Evolutionary conservation across 2,329 filamentous ascomycete genomes (phyloP).

Genomic region (Nectriaceae sp.): DNA sequence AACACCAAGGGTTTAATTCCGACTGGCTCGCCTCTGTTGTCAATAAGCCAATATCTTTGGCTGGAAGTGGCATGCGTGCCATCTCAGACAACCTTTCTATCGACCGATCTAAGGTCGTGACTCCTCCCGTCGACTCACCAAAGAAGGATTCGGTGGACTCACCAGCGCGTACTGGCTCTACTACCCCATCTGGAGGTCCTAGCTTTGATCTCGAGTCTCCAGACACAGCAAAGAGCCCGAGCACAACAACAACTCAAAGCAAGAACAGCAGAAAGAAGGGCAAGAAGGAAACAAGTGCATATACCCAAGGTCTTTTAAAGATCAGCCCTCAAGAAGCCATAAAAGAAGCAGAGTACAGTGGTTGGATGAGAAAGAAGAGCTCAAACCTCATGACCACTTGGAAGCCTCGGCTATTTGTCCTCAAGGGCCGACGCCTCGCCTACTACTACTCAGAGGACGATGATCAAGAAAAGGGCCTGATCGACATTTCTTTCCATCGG

Average conservation of each 20-base stretch:
- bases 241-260: constrained; percentile 49
- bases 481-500: constrained; percentile 96
- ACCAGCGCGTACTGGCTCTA: constrained; percentile 73
- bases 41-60: constrained; percentile 52
- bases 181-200: constrained; percentile 62
- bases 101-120: constrained; percentile 54
- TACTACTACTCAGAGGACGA: constrained; percentile 97
- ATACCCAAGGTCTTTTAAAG: constrained; percentile 81
- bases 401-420: constrained; percentile 94
- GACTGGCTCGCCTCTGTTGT: constrained; percentile 57
- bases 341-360: constrained; percentile 84
- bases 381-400: constrained; percentile 95
- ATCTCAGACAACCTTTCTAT: constrained; percentile 76
- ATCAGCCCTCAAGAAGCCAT: constrained; percentile 83
- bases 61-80: constrained; percentile 70
- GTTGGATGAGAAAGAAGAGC: constrained; percentile 99
- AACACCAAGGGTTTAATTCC: constrained; percentile 47
- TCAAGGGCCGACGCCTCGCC: constrained; percentile 85
- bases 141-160: constrained; percentile 42
- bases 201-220: constrained; percentile 82
- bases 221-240: constrained; percentile 58
- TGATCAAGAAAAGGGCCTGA: constrained; percentile 89
- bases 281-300: constrained; percentile 95
- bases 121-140: constrained; percentile 51
- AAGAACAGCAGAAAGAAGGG: constrained; percentile 65